phyloP scores from a whole-genome alignment of 495 filamentous ascomycete genomes.

The Penicillium tannophilum region DNA sequence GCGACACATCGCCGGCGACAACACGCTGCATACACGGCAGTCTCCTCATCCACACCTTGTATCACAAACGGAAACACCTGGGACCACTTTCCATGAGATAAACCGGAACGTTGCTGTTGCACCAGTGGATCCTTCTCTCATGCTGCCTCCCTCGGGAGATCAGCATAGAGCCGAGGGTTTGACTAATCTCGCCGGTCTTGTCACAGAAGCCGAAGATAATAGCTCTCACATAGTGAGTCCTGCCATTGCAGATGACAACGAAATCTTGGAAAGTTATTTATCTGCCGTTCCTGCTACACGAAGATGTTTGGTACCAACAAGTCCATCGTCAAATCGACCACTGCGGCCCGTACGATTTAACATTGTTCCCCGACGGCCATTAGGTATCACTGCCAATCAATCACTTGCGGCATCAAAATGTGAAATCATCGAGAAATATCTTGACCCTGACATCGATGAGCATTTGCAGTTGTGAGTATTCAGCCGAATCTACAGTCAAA shows the following conservation, averaged over 20 bases:
- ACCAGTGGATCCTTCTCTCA: not conserved
- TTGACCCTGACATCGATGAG: slow-evolving; percentile 35
- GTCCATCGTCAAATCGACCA: slow-evolving; percentile 27
- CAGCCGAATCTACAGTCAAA: not conserved
- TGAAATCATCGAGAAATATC: slow-evolving; percentile 42
- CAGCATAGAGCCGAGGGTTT: slow-evolving; percentile 3
- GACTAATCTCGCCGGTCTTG: slow-evolving; percentile 17
- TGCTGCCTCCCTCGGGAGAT: not conserved
- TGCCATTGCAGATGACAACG: slow-evolving; percentile 32
- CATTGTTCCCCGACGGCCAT: slow-evolving; percentile 50
- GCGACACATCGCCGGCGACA: no score
- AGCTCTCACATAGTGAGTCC: slow-evolving; percentile 39
- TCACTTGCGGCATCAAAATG: slow-evolving; percentile 33
- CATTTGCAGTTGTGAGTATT: slow-evolving; percentile 34
- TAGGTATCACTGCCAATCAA: slow-evolving; percentile 28
- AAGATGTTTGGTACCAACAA: slow-evolving; percentile 38
- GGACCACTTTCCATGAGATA: not conserved
- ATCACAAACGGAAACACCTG: not conserved
- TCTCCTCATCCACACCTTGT: not conserved
- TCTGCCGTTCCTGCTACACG: slow-evolving; percentile 5
- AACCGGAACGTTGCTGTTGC: not conserved
- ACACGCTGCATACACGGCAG: not conserved
- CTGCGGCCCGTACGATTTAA: slow-evolving; percentile 63
- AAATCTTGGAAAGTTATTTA: slow-evolving; percentile 33
- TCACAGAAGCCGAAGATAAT: slow-evolving; percentile 22